A percentile compares a stretch with the other conserved stretches of the same genome.
Conservation (phyloP, 2,329 filamentous ascomycete species). For the Pleurostoma richardsiae region DNA sequence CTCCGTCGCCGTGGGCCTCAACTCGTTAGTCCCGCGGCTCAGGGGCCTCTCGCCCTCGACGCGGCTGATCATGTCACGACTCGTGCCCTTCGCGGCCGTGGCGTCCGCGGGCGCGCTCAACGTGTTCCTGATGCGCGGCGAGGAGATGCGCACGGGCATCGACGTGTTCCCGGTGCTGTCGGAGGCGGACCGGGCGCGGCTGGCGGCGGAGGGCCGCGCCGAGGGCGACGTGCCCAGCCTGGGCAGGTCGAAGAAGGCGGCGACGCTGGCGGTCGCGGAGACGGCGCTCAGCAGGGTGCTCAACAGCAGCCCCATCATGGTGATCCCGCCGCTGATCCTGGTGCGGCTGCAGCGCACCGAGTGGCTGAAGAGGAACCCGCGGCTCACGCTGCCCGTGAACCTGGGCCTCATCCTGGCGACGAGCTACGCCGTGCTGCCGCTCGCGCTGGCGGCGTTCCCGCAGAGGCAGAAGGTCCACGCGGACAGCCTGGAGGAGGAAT, state of each 20-base stretch:
- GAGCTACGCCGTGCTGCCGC: constrained; percentile 80
- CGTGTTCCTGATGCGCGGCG: constrained; percentile 94
- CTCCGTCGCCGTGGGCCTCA: constrained; percentile 87
- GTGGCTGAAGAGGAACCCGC: constrained; percentile 75
- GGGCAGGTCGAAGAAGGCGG: constrained; percentile 84
- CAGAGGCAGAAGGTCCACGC: constrained; percentile 81
- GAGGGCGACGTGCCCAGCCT: constrained; percentile 65
- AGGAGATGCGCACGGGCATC: constrained; percentile 90
- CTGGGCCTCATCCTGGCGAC: constrained; percentile 81
- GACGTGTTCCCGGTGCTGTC: constrained; percentile 83
- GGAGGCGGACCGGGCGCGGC: constrained; percentile 58
- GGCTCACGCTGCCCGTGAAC: constrained; percentile 77
- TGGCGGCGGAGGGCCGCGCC: constrained; percentile 51
- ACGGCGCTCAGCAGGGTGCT: constrained; percentile 88
- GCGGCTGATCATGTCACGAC: constrained; percentile 70
- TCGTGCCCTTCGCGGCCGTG: constrained; percentile 94
- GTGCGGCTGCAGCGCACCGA: constrained; percentile 77
- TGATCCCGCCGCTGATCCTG: constrained; percentile 81
- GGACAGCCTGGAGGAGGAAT: constrained; percentile 75
- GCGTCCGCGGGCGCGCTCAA: constrained; percentile 88
- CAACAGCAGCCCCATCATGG: constrained; percentile 96
- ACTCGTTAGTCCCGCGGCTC: constrained; percentile 80
- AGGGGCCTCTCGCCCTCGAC: constrained; percentile 71
- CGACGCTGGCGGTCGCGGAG: constrained; percentile 84
- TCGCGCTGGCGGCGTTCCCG: constrained; percentile 88